phyloP scores from a whole-genome alignment of 2,329 filamentous ascomycete genomes.

The Neonectria coccinea region DNA sequence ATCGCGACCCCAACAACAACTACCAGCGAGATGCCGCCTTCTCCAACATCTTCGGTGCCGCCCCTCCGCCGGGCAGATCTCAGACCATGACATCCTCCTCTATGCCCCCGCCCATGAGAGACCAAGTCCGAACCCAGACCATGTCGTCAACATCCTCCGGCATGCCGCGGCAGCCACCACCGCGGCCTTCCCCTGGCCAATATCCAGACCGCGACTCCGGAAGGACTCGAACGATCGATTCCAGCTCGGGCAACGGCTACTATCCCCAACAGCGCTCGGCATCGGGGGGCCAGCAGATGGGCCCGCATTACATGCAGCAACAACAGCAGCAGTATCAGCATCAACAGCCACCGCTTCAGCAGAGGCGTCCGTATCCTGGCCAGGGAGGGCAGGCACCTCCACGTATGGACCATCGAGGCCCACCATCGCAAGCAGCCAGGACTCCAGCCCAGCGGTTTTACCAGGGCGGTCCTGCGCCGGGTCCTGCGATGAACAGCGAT shows the following conservation, averaged over 20 bases:
- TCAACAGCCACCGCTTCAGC: conserved; percentile 47
- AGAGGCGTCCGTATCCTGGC: conserved; percentile 59
- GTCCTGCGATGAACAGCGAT: conserved; percentile 83
- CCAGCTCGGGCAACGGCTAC: conserved; percentile 63
- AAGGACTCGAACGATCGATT: conserved; percentile 49
- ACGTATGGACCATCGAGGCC: conserved; percentile 72
- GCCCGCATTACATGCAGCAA: conserved; percentile 61
- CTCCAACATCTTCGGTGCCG: conserved; percentile 92
- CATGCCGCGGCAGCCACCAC: conserved; percentile 74
- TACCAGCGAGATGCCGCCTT: conserved; percentile 93
- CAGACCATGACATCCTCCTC: conserved; percentile 94
- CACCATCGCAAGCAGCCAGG: conserved; percentile 57
- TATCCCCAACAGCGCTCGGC: conserved; percentile 65
- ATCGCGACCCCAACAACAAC: conserved; percentile 63
- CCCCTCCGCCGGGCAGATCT: conserved; percentile 87
- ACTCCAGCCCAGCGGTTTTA: conserved; percentile 70
- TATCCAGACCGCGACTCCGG: conserved; percentile 50
- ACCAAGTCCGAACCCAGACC: conserved; percentile 80
- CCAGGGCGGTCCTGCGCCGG: conserved; percentile 65
- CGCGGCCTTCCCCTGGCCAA: conserved; percentile 60
- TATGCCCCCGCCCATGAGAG: conserved; percentile 62
- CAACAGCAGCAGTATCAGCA: conserved; percentile 59
- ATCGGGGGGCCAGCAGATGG: conserved; percentile 61
- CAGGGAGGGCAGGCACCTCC: conserved; percentile 65
- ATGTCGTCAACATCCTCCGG: conserved; percentile 69